Evolutionary conservation across 2,329 filamentous ascomycete species (phyloP).

Genomic region (Fusarium staphyleae): DNA sequence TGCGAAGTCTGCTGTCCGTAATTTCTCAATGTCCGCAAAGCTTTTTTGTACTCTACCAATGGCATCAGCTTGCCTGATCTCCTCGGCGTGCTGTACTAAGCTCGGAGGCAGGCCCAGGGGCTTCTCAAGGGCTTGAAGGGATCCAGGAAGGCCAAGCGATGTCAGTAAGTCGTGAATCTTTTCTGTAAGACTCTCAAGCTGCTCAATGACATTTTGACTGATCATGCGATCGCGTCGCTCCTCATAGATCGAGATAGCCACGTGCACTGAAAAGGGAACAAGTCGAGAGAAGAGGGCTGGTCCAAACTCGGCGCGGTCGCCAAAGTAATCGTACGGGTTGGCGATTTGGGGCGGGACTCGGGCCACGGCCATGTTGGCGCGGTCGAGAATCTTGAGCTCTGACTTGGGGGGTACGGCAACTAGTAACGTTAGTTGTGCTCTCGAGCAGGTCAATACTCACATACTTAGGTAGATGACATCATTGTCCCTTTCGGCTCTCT

Average conservation of each 20-base stretch:
- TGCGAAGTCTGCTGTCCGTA: conserved; percentile 79
- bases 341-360: conserved; percentile 83
- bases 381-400: conserved; percentile 83
- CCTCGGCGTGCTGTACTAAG: conserved; percentile 88
- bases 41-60: conserved; percentile 78
- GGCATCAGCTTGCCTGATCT: conserved; percentile 90
- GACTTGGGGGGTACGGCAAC: conserved; percentile 85
- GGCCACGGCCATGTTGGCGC: conserved; percentile 86
- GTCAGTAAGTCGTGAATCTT: conserved; percentile 80
- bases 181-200: conserved; percentile 81
- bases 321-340: conserved; percentile 80
- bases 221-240: conserved; percentile 90
- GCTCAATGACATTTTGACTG: conserved; percentile 84
- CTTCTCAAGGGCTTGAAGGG: conserved; percentile 92
- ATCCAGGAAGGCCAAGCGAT: conserved; percentile 87
- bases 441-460: conserved; percentile 34
- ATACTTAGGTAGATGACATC: conserved; percentile 89
- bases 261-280: conserved; percentile 93
- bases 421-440: conserved; percentile 46
- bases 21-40: conserved; percentile 87
- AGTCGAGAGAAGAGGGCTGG: conserved; percentile 87
- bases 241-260: conserved; percentile 94
- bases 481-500: conserved; percentile 93
- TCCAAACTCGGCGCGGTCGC: conserved; percentile 81
- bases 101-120: conserved; percentile 87